Percentiles rank a stretch among this genome's conserved stretches.
Evolutionary conservation across 2,329 filamentous ascomycete genomes (phyloP).

Genomic region (Cladosporium austrohemisphaericum): DNA sequence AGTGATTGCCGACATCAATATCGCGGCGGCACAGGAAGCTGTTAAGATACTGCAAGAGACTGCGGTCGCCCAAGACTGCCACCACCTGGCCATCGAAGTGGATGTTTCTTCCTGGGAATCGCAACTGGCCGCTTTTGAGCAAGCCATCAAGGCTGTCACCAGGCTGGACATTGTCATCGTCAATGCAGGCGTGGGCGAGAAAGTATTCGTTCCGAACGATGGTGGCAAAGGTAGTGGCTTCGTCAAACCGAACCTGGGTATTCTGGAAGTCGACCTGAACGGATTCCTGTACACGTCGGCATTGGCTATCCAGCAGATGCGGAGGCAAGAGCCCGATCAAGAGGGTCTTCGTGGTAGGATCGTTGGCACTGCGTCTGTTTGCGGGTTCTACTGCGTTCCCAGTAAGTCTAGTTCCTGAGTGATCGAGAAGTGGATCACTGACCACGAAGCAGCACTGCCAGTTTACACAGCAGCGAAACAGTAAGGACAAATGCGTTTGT

Average conservation of each 20-base stretch:
- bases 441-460: constrained; percentile 30
- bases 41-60: constrained; percentile 15
- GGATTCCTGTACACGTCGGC: constrained; percentile 42
- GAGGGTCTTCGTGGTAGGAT: constrained; percentile 38
- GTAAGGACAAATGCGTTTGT: constrained; percentile 16
- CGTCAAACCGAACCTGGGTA: constrained; percentile 37
- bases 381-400: constrained; percentile 42
- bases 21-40: constrained; percentile 26
- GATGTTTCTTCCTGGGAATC: constrained; percentile 38
- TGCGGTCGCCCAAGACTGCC: constrained; percentile 19
- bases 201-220: constrained; percentile 34
- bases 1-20: constrained; percentile 43
- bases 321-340: constrained; percentile 35
- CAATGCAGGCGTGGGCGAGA: constrained; percentile 41
- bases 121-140: constrained; percentile 36
- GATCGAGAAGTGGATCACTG: not conserved
- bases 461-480: constrained; percentile 45
- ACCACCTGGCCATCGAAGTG: constrained; percentile 27
- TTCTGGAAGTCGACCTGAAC: constrained; percentile 40
- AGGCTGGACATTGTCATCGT: constrained; percentile 39
- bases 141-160: constrained; percentile 32
- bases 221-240: constrained; percentile 27
- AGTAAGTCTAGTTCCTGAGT: constrained; percentile 22
- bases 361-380: constrained; percentile 35
- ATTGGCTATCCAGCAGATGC: constrained; percentile 44